A percentile compares a stretch with the other conserved stretches of the same genome.
Evolutionary conservation across 2,329 filamentous ascomycete genomes (phyloP).

Genomic region (Pseudocercospora macadamiae): DNA sequence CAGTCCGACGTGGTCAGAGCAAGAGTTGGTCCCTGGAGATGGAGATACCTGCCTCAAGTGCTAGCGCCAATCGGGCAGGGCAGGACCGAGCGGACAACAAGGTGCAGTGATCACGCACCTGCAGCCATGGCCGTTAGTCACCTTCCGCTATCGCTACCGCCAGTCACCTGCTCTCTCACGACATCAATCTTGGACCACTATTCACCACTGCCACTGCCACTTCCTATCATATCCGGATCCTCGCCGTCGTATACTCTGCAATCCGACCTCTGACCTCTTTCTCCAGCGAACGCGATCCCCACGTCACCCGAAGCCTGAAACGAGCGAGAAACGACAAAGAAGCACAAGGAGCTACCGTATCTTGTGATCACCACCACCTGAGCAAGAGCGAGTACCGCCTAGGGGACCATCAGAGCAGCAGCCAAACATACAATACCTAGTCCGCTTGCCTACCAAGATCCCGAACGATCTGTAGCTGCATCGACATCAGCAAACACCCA

Average conservation of each 20-base stretch:
- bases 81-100: not conserved
- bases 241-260: not conserved
- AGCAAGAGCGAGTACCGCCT: not conserved
- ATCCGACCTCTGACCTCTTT: not conserved
- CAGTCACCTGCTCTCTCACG: too few relatives aligned
- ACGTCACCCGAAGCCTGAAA: constrained; percentile 5
- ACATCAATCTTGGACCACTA: not conserved
- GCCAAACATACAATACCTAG: not conserved
- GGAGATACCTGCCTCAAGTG: not conserved
- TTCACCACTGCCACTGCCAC: not conserved
- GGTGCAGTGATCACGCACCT: too few relatives aligned
- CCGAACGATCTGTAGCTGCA: not conserved
- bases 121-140: not conserved
- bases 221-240: not conserved
- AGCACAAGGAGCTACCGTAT: not conserved
- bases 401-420: not conserved
- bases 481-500: not conserved
- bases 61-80: not conserved
- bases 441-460: not conserved
- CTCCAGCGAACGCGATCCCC: not conserved
- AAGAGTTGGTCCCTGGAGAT: not conserved
- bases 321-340: constrained; percentile 3
- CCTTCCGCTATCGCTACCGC: not conserved
- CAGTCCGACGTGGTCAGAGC: not conserved
- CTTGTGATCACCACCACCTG: not conserved